phyloP scores from a whole-genome alignment of 257 asterid genomes.

The Verbascum thapsus region DNA sequence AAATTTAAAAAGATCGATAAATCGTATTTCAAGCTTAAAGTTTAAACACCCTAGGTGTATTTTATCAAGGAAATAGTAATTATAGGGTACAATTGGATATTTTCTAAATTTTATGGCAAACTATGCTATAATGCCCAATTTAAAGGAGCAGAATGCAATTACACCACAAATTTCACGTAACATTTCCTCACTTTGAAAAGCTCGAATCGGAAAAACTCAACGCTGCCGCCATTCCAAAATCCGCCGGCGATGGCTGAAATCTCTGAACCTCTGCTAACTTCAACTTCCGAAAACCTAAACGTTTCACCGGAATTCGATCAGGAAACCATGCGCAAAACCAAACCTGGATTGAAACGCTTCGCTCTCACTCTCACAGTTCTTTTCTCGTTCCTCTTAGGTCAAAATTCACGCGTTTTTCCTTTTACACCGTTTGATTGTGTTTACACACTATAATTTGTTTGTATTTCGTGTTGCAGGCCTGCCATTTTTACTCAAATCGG shows the following conservation, averaged over 20 bases:
- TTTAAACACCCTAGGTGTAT: too few relatives aligned
- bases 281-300: conserved; percentile 28
- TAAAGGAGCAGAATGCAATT: too few relatives aligned
- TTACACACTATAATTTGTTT: background rate
- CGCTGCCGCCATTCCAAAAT: conserved; percentile 22
- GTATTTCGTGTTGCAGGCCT: conserved; percentile 49
- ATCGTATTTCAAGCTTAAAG: too few relatives aligned
- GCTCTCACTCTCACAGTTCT: conserved; percentile 71
- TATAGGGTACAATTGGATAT: too few relatives aligned
- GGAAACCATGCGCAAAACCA: conserved; percentile 65
- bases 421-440: background rate
- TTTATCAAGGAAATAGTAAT: too few relatives aligned
- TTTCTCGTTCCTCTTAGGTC: conserved; percentile 74
- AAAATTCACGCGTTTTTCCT: conserved; percentile 10
- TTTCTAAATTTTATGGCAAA: too few relatives aligned
- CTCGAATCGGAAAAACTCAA: conserved; percentile 29
- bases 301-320: conserved; percentile 39
- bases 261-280: conserved; percentile 41
- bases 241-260: conserved; percentile 60
- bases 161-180: too few relatives aligned
- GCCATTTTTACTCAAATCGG: conserved; percentile 70
- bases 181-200: conserved; percentile 21
- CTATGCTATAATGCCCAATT: too few relatives aligned
- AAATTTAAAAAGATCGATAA: too few relatives aligned
- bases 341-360: conserved; percentile 82